A percentile compares a stretch with the other conserved stretches of the same genome.
These are phyloP conservation scores for Candida ulmi DNA, from an alignment of 805 yeast species.

Conservation along the genomic window DNA sequence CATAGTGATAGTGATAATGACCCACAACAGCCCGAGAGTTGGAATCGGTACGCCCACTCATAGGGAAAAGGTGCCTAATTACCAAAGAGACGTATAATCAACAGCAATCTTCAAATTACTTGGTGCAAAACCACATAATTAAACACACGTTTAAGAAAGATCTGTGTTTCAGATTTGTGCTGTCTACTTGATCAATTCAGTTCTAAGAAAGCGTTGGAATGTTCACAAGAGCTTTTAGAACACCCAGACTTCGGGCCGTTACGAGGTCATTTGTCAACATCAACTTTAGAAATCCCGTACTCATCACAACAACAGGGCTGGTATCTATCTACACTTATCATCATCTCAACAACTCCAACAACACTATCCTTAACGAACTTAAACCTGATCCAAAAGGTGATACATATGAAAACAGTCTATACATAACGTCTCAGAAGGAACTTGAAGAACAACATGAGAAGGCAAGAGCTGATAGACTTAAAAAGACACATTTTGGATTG, in stretches of 20 bases:
- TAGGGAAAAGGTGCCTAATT: too few species aligned
- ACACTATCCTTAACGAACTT: constrained; percentile 8
- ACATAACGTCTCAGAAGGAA: constrained; percentile 53
- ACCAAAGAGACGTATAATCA: too few species aligned
- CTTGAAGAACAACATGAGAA: constrained; percentile 31
- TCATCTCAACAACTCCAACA: neutral
- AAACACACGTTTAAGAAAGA: too few species aligned
- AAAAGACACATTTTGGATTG: constrained; percentile 20
- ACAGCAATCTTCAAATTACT: too few species aligned
- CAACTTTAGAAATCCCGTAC: neutral
- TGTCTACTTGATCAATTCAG: neutral
- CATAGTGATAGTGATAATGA: too few species aligned
- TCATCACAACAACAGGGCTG: neutral
- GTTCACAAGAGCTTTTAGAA: neutral
- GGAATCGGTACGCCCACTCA: too few species aligned
- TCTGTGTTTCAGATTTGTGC: too few species aligned
- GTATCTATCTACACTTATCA: neutral
- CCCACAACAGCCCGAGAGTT: too few species aligned
- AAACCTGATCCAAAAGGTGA: constrained; percentile 43
- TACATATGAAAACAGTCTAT: constrained; percentile 68
- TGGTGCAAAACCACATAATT: too few species aligned
- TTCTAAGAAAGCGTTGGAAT: neutral
- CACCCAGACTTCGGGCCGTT: neutral
- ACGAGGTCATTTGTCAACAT: too few species aligned
- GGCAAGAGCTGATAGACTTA: constrained; percentile 26